Evolutionary conservation across 2,329 filamentous ascomycete species (phyloP).

Genomic region (Elsinoe perseae): DNA sequence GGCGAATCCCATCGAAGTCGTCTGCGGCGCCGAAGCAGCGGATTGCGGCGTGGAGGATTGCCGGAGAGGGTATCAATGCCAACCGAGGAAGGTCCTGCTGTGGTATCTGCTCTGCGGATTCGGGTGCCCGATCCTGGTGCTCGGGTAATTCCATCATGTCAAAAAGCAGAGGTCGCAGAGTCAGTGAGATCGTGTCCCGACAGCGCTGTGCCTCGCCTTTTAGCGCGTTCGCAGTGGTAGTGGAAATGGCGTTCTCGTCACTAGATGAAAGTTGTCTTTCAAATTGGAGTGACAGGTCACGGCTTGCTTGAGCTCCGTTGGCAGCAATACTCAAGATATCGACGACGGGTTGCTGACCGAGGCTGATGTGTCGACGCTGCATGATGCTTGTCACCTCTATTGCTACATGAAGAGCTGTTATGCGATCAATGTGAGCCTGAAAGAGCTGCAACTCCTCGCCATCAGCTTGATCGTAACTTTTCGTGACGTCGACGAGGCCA

Average conservation of each 20-base stretch:
- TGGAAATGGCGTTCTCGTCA: not conserved
- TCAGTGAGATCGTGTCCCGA: constrained; percentile 17
- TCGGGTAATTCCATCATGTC: not conserved
- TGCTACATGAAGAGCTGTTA: not conserved
- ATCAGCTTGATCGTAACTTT: not conserved
- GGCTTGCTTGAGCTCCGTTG: not conserved
- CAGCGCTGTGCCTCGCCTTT: constrained; percentile 20
- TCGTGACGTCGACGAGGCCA: not conserved
- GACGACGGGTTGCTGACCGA: not conserved
- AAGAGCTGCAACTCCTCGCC: not conserved
- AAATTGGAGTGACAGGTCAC: not conserved
- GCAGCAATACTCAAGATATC: not conserved
- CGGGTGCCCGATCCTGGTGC: not conserved
- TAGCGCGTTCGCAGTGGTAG: not conserved
- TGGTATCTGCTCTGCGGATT: not conserved
- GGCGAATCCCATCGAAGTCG: constrained; percentile 52
- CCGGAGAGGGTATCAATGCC: constrained; percentile 40
- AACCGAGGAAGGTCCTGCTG: constrained; percentile 25
- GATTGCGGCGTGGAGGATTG: constrained; percentile 53
- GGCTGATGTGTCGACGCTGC: not conserved
- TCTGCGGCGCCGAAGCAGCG: constrained; percentile 54
- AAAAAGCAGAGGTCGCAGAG: not conserved
- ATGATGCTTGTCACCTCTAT: not conserved
- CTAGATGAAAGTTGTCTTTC: not conserved
- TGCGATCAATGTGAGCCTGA: constrained; percentile 1